These are phyloP conservation scores for Chionographis japonica DNA, from an alignment of 106 monocot species.

Conservation along the genomic window DNA sequence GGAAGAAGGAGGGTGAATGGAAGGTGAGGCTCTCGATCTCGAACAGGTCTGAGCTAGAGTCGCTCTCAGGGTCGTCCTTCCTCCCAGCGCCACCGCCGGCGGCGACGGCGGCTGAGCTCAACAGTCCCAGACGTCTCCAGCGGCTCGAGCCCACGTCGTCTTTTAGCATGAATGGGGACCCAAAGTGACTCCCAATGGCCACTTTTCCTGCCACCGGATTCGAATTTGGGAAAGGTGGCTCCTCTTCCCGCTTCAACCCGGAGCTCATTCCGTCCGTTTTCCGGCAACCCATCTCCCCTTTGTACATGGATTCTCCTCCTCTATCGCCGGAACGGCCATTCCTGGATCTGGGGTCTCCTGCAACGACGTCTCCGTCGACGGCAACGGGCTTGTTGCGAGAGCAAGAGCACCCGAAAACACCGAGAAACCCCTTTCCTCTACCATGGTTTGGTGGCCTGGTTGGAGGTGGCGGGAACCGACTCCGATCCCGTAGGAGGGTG, in stretches of 20 bases:
- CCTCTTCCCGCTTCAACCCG: background rate
- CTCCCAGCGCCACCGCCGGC: background rate
- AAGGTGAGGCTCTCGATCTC: constrained; percentile 58
- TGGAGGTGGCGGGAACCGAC: background rate
- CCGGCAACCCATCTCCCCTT: background rate
- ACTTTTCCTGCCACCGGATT: background rate
- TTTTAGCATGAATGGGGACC: background rate
- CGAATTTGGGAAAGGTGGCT: background rate
- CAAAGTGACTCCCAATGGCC: background rate
- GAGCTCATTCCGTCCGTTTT: constrained; percentile 1
- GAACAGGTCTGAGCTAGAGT: constrained; percentile 77
- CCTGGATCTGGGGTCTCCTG: background rate
- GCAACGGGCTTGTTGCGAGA: constrained; percentile 15
- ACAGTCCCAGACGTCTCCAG: too few species aligned
- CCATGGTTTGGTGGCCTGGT: background rate
- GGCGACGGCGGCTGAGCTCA: background rate
- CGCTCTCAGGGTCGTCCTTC: constrained; percentile 31
- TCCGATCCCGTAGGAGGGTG: constrained; percentile 11
- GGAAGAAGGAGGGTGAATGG: constrained; percentile 7
- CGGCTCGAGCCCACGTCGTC: background rate
- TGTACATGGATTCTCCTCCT: background rate
- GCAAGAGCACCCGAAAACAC: constrained; percentile 33
- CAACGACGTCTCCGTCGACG: constrained; percentile 8
- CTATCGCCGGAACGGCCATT: background rate
- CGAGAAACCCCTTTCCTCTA: constrained; percentile 14